Base-by-base conservation (phyloP, 164 flowering plant species). In the Vitis labrusca region DNA sequence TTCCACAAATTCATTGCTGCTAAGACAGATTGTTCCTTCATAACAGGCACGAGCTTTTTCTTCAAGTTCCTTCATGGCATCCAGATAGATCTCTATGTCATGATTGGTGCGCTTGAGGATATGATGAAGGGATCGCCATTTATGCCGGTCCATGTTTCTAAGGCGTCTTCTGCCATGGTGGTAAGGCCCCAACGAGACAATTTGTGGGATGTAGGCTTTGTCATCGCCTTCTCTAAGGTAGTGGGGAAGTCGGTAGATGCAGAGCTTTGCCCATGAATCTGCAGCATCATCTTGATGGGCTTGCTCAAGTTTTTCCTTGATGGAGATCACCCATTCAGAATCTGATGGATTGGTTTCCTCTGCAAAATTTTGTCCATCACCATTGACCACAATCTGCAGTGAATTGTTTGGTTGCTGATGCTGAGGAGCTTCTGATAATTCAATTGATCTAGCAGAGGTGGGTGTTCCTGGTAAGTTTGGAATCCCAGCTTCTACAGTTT, bases 141-240 rank as follows among this genome's bases (percentile, higher is more conserved):
- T 88, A 73, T 88, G 93, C 19, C 72, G 78, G 11, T 91, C 91
- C 97, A 89, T 86, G 48, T 74, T 85, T 16, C 77, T 76, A 1
- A 89, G 81, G 44, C 84, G 81, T 50, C 49, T 74, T 69, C 69
- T 78, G 9, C 83, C 79, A 67, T 82, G 88, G 71, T 91, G 91
- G 73, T 87, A 91, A 51, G 96, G 96, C 19, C 96, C 96, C 17
- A 91, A 29, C 16, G 97, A 85, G 8, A 87, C 83, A 57, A 83
- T 74, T 76, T 91, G 89, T 1, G 97, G 97, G 10, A 80, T 80
- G 66, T 79, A 85, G 49, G 93, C 86, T 68, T 81, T 85, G 71
- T 84, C 84, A 19, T 88, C 86, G 2, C 75, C 82, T 16, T 81
- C 86, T 16, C 84, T 68, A 2, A 89, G 79, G 30, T 74, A 77